Percentiles rank a stretch among this genome's conserved stretches.
These are phyloP conservation scores for Candida frijolesensis DNA, from an alignment of 1,139 yeast species.

Conservation along the genomic window DNA sequence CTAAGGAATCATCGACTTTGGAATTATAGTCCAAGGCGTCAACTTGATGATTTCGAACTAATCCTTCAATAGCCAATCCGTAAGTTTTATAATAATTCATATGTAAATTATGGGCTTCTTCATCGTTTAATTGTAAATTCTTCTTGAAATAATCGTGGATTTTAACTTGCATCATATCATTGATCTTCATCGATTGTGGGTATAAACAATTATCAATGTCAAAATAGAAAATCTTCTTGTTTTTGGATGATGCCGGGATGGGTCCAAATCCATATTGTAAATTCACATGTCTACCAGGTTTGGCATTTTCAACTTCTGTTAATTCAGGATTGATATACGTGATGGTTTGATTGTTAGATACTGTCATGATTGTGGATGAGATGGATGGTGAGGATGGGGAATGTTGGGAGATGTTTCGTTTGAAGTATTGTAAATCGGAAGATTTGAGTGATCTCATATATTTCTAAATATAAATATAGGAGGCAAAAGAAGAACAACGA, in stretches of 20 bases:
- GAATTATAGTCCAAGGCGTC: slow-evolving; percentile 88
- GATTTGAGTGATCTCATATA: background rate
- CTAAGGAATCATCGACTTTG: slow-evolving; percentile 89
- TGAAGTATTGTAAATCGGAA: background rate
- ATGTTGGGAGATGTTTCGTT: background rate
- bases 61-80: slow-evolving; percentile 91
- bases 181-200: slow-evolving; percentile 70
- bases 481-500: background rate
- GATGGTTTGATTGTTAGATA: slow-evolving; percentile 12
- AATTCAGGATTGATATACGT: slow-evolving; percentile 28
- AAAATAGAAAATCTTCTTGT: slow-evolving; percentile 68
- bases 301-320: slow-evolving; percentile 15
- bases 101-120: slow-evolving; percentile 77
- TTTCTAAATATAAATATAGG: too few relatives aligned
- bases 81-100: slow-evolving; percentile 77
- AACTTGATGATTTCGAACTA: slow-evolving; percentile 74
- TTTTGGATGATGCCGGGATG: slow-evolving; percentile 29
- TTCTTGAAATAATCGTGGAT: slow-evolving; percentile 81
- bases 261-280: slow-evolving; percentile 53
- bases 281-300: slow-evolving; percentile 37
- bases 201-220: slow-evolving; percentile 94
- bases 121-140: slow-evolving; percentile 60
- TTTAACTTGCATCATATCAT: slow-evolving; percentile 83
- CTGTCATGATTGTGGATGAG: slow-evolving; percentile 7
- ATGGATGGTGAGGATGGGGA: too few relatives aligned